These are phyloP conservation scores for Fennellomyces sp. DNA, from an alignment of 371 early-diverging fungal genomes.

Conservation along the genomic window DNA sequence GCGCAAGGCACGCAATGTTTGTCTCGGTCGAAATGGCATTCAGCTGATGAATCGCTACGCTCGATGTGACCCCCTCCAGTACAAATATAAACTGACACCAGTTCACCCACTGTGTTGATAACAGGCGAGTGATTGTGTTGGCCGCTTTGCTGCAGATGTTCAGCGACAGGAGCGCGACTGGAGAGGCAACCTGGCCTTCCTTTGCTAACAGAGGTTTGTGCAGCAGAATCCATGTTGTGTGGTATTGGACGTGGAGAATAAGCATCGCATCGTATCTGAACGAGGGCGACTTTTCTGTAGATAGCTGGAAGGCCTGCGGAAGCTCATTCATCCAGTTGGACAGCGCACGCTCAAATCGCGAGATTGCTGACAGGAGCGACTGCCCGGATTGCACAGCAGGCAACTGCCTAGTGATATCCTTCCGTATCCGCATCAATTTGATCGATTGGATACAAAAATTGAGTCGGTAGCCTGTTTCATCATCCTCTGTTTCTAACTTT, in stretches of 20 bases:
- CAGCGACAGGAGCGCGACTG: conserved; percentile 32
- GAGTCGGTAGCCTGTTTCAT: conserved; percentile 48
- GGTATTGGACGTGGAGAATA: conserved; percentile 43
- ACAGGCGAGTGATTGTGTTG: conserved; percentile 46
- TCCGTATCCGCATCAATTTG: conserved; percentile 60
- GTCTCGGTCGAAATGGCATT: conserved; percentile 46
- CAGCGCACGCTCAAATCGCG: conserved; percentile 54
- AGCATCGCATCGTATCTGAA: conserved; percentile 44
- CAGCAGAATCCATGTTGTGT: conserved; percentile 55
- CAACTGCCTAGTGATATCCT: conserved; percentile 54
- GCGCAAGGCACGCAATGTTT: conserved; percentile 40
- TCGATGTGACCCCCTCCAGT: conserved; percentile 50
- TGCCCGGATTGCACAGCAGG: conserved; percentile 51
- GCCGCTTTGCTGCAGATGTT: conserved; percentile 37
- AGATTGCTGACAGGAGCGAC: conserved; percentile 49
- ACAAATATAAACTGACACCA: conserved; percentile 55
- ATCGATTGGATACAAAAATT: conserved; percentile 53
- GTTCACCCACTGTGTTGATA: conserved; percentile 29
- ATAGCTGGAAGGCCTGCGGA: conserved; percentile 34
- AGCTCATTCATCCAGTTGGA: conserved; percentile 55
- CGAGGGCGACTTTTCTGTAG: conserved; percentile 28
- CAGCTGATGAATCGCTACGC: conserved; percentile 49
- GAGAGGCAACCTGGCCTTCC: conserved; percentile 30
- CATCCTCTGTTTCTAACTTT: conserved; percentile 47
- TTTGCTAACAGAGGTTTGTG: conserved; percentile 53